Evolutionary conservation across 805 yeast species (phyloP).

Genomic region (Peterozyma toletana): DNA sequence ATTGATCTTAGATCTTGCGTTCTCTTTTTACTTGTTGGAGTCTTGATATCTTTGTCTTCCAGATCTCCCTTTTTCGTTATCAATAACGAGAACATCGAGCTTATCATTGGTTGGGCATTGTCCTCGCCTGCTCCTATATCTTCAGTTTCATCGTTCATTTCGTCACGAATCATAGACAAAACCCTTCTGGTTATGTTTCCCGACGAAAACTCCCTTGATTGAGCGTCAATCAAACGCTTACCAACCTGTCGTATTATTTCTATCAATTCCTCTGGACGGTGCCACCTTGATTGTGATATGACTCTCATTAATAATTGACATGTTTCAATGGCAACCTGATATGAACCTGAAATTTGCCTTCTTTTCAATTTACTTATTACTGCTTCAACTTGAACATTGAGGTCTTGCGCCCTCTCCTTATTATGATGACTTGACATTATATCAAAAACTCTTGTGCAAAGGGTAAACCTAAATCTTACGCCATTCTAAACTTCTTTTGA

Average conservation of each 20-base stretch:
- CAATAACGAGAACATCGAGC: slow-evolving; percentile 82
- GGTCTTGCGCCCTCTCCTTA: slow-evolving; percentile 8
- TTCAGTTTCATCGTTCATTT: slow-evolving; percentile 47
- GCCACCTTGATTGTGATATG: slow-evolving; percentile 86
- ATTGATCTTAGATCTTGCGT: slow-evolving; percentile 71
- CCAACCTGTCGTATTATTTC: slow-evolving; percentile 71
- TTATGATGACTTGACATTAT: slow-evolving; percentile 6
- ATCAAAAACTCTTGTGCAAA: not conserved
- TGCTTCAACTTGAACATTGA: slow-evolving; percentile 20
- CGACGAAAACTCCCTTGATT: slow-evolving; percentile 81
- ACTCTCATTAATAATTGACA: slow-evolving; percentile 84
- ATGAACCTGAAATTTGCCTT: slow-evolving; percentile 77
- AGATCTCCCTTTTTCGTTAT: slow-evolving; percentile 31
- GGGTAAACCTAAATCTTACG: not conserved
- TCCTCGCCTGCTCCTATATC: slow-evolving; percentile 20
- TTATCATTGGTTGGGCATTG: slow-evolving; percentile 45
- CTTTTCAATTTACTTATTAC: slow-evolving; percentile 56
- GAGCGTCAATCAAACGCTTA: slow-evolving; percentile 60
- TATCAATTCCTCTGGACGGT: slow-evolving; percentile 65
- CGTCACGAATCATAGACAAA: slow-evolving; percentile 81
- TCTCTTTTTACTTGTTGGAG: slow-evolving; percentile 29
- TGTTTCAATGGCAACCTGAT: slow-evolving; percentile 76
- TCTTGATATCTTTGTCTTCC: slow-evolving; percentile 8
- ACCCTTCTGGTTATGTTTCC: slow-evolving; percentile 92
- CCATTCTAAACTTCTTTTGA: not conserved